Evolutionary conservation across 2,329 filamentous ascomycete genomes (phyloP), one percentile per base, ranked within the genome.

Genomic region (Colletotrichum trifolii): DNA sequence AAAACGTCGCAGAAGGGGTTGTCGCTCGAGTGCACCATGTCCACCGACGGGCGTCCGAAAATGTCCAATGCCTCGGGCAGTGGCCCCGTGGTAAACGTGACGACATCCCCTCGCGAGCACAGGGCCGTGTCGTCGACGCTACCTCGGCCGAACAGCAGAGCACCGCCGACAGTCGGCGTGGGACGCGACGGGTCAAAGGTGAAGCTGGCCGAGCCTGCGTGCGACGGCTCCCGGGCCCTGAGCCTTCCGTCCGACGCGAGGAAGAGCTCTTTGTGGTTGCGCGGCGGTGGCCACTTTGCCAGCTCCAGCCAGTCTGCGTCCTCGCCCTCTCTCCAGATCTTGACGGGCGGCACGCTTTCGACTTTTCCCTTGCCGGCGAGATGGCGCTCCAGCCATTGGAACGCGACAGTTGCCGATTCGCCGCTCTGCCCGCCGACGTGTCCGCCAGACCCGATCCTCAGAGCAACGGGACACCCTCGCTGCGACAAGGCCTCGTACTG

Each of bases 151-250:
- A 60, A 35, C 12, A 70, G 42, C 1, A 61, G 50, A 2, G 67
- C 62, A 0, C 66, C 70, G 8, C 70, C 71, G 9, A 71, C 48
- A 0, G 67, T 67, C 8, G 72, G 71, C 2, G 71, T 74, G 0
- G 72, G 71, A 13, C 71, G n/a, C 25, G 60, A 36, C 4, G 72
- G 72, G 25, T 73, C 69, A 45, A 69, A 74, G 1, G 25, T 69
- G 49, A 74, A 73, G 13, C 61, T 56, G 4, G 56, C 43, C 3
- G 34, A 15, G 40, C 53, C 56, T 2, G 38, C 8, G n/a, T 45
- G 6, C 1, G 39, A 11, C 5, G 43, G 36, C 39, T 54, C 34
- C 40, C 33, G 6, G 6, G 15, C 33, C 2, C 38, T 48, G 11
- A 61, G 54, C 33, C n/a, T 33, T 0, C 42, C 50, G 10, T 54